These are phyloP conservation scores for Cercospora sp. DNA, from an alignment of 2,329 filamentous ascomycete genomes.

Conservation along the genomic window DNA sequence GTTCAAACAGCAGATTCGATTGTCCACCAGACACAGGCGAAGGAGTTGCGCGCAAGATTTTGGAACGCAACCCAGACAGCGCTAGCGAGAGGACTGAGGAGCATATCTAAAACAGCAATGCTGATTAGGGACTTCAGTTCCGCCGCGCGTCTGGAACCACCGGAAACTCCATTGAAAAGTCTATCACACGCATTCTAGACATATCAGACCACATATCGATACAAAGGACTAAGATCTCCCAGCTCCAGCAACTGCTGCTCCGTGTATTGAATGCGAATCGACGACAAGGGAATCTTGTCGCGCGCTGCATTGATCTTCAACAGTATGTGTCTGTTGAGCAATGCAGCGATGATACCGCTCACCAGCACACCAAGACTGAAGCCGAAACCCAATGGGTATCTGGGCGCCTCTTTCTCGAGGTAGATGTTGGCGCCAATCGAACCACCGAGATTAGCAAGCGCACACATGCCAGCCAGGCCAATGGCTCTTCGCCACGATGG, in stretches of 20 bases:
- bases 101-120: not conserved
- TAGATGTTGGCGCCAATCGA: conserved; percentile 26
- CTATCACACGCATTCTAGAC: not conserved
- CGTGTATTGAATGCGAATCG: conserved; percentile 39
- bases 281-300: conserved; percentile 37
- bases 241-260: conserved; percentile 41
- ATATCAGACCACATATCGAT: conserved; percentile 37
- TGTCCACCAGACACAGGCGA: not conserved
- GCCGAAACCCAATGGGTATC: conserved; percentile 24
- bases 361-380: conserved; percentile 26
- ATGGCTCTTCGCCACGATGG: conserved; percentile 43
- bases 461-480: conserved; percentile 19
- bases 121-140: not conserved
- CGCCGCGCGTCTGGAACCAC: not conserved
- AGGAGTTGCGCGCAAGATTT: not conserved
- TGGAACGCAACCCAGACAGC: not conserved
- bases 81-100: not conserved
- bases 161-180: not conserved
- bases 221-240: conserved; percentile 44
- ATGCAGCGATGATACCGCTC: conserved; percentile 31
- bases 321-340: conserved; percentile 14
- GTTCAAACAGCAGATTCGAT: not conserved
- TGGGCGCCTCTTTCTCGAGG: conserved; percentile 18
- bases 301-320: conserved; percentile 36
- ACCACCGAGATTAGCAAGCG: conserved; percentile 27